These are phyloP conservation scores for Pleurotus djamor DNA, from an alignment of 768 basidiomycete species.

Conservation along the genomic window DNA sequence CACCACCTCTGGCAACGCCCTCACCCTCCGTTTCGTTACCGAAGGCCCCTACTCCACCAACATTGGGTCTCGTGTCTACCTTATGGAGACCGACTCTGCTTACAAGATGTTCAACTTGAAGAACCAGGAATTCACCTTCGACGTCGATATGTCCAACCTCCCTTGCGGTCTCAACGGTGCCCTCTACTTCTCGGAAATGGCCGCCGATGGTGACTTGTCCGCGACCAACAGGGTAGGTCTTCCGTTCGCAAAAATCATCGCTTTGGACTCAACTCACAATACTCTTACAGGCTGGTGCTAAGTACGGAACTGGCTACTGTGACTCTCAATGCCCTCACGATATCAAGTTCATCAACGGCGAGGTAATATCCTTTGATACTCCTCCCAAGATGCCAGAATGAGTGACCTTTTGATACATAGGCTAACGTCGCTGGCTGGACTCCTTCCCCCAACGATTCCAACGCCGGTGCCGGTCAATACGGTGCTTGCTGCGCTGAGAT, in stretches of 20 bases:
- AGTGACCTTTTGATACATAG: constrained; percentile 19
- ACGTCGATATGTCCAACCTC: constrained; percentile 57
- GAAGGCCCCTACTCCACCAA: constrained; percentile 27
- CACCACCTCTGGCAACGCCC: constrained; percentile 40
- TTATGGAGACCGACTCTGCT: constrained; percentile 40
- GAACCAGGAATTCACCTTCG: constrained; percentile 62
- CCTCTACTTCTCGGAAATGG: constrained; percentile 58
- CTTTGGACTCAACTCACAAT: background rate
- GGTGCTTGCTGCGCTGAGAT: constrained; percentile 61
- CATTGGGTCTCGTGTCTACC: constrained; percentile 45
- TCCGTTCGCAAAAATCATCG: background rate
- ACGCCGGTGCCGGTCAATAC: constrained; percentile 41
- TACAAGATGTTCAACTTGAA: constrained; percentile 46
- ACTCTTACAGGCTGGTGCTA: constrained; percentile 43
- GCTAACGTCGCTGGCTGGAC: constrained; percentile 47
- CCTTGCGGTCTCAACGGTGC: constrained; percentile 61
- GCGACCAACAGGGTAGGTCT: constrained; percentile 46
- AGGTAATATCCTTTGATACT: constrained; percentile 21
- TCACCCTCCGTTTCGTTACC: constrained; percentile 50
- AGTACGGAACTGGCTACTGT: constrained; percentile 33
- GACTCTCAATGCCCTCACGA: constrained; percentile 54
- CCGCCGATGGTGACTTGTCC: constrained; percentile 48
- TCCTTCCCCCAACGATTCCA: constrained; percentile 30
- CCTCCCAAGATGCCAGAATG: too few relatives aligned
- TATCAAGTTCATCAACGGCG: constrained; percentile 59